A percentile compares a stretch with the other conserved stretches of the same genome.
These are phyloP conservation scores for Heliamphora pulchella DNA, from an alignment of 179 eudicot species.

Conservation along the genomic window DNA sequence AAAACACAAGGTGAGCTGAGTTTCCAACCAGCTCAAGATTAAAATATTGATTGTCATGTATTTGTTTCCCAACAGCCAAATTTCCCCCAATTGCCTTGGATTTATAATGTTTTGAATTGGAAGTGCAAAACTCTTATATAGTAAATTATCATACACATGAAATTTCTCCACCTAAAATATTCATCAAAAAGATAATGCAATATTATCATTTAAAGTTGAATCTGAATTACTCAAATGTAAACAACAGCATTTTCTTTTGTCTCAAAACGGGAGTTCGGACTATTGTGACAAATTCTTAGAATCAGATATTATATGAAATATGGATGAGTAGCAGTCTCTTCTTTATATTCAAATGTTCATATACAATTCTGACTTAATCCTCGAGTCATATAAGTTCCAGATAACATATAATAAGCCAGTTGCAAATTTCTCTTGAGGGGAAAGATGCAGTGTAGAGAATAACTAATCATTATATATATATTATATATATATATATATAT, in stretches of 20 bases:
- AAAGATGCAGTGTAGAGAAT: no score
- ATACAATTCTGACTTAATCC: not conserved
- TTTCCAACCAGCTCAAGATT: not conserved
- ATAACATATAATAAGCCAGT: not conserved
- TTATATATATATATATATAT: no score
- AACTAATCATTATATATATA: no score
- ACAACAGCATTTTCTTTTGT: not conserved
- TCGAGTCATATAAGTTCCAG: not conserved
- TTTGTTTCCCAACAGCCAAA: not conserved
- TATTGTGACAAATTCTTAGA: not conserved
- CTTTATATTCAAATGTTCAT: not conserved
- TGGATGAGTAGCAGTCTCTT: not conserved
- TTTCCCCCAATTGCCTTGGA: not conserved
- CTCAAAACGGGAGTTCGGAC: not conserved
- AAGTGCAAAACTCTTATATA: not conserved
- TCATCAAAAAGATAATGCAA: not conserved
- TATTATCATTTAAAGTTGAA: not conserved
- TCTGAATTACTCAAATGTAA: not conserved
- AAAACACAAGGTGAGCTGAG: not conserved
- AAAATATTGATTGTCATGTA: not conserved
- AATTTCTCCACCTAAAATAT: not conserved
- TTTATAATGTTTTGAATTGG: not conserved
- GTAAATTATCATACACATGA: not conserved
- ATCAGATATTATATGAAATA: not conserved
- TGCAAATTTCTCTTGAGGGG: not conserved